Evolutionary conservation across 2,329 filamentous ascomycete species (phyloP), one percentile per base, ranked within the genome.

Genomic region (Colletotrichum lindemuthianum): DNA sequence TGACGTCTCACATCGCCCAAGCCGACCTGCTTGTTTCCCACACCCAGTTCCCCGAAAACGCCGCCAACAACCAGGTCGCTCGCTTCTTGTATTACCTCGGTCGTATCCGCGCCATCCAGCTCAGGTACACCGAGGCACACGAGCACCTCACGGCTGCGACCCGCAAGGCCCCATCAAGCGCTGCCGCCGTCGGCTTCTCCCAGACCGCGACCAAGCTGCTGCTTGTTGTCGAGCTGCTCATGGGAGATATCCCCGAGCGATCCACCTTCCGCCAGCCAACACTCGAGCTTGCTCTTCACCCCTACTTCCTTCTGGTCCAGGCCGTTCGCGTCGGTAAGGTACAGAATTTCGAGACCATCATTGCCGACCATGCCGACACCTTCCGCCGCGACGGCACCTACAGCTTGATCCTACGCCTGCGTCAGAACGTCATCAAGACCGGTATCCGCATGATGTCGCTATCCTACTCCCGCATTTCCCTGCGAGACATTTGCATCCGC

Each of bases 351-450:
- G 86, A 97, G 77, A 92, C 90, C 70, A 90, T 91, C 48, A 94
- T 98, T 67, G 90, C 91, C 71, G 86, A 90, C 53, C 89, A 97
- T 75, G 90, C 90, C 63, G 88, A 92, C 48, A 90, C 90, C 10
- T 99, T 98, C 89, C 91, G 93, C 73, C 90, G 91, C 70, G 96
- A 99, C 76, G 92, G 92, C 61, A 98, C 95, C 16, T 98, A 98
- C 82, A 97, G 94, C 10, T 85, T 99, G 63, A 96, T 98, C 72
- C 86, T 98, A 68, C 94, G 96, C 68, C 86, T 99, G 67, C 90
- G 96, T 71, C 96, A 99, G 80, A 99, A 99, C 75, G 96, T 99
- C 74, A 98, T 99, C 88, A 97, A 97, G 85, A 99, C 96, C 4
- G 96, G 96, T 70, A 97, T 99, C 69, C 93, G 96, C 71, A 97